Conservation (phyloP, 1,284 basidiomycete species). For the Wallemia hederae region DNA sequence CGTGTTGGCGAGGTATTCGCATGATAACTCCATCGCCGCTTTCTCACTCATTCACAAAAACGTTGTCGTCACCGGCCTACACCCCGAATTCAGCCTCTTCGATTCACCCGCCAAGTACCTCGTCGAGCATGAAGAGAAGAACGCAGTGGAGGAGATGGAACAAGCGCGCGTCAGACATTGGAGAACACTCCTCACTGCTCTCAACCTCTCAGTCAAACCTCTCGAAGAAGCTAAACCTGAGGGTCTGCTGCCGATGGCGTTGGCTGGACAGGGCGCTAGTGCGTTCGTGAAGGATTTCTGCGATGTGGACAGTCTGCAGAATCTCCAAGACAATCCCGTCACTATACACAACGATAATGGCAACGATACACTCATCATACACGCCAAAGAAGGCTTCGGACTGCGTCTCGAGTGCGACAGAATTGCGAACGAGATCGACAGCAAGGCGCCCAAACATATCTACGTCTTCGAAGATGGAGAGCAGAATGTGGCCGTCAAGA, state of each 20-base stretch:
- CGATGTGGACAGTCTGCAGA: no score
- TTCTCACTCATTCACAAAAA: no score
- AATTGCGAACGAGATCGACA: slow-evolving; percentile 3
- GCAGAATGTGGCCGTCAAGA: slow-evolving; percentile 9
- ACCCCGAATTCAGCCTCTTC: neutral
- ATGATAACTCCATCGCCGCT: neutral
- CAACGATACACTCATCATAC: slow-evolving; percentile 18
- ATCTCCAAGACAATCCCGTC: no score
- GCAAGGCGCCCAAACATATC: slow-evolving; percentile 21
- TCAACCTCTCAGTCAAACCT: neutral
- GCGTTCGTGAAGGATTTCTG: no score
- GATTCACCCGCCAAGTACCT: neutral
- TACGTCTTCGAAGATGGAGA: slow-evolving; percentile 20
- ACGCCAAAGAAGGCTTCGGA: slow-evolving; percentile 25
- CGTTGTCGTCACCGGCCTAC: neutral
- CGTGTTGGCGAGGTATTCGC: neutral
- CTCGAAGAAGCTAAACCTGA: neutral
- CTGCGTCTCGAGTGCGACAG: neutral
- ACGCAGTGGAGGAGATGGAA: neutral
- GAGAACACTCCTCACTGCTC: neutral
- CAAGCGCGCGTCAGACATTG: neutral
- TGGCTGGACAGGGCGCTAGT: no score
- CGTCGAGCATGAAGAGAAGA: neutral
- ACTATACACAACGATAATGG: no score
- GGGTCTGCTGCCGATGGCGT: neutral